Base-by-base conservation (phyloP, 1,284 basidiomycete genomes). In the Paramarasmius palmivorus region DNA sequence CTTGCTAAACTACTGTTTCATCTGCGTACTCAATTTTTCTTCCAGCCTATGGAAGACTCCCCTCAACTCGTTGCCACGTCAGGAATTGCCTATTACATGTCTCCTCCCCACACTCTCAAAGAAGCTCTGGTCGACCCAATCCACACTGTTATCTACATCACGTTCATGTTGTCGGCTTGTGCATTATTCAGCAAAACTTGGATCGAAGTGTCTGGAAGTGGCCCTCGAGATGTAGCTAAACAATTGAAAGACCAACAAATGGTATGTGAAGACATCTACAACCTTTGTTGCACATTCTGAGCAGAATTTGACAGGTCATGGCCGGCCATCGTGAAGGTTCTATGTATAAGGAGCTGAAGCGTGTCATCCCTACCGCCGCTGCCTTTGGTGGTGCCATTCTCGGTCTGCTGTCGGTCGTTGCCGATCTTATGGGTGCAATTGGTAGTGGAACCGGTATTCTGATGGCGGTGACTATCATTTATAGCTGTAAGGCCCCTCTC, bases 111-210 rank as follows among this genome's bases (percentile, higher is more conserved):
- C 71, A 96, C 91, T 20, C 80, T 98, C 68, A 89, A 83, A 62
- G 89, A 90, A 55, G 92, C 92, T 7, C 75, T 98, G 55, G 74
- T 90, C 50, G 96, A 99, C 72, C 96, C 96, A 3, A 86, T 98
- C 66, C 97, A 99, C 77, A 96, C 93, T 0, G 78, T 84, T 35
- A 77, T 98, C 64, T 98, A 99, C 75, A 88, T 98, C 66, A 75
- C 84, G 5, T 98, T 98, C 75, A 97, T 96, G 73, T 80, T 96
- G 57, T 88, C 90, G 32, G 93, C 94, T 12, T 99, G 96, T 68
- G 96, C 96, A 12, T 79, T 98, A 63, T 98, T 99, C 81, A 95
- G 92, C 70, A 98, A 98, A 82, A 97, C 96, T 4, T 99, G 96
- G 96, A 98, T 99, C 65, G 96, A 98, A 67, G 94, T 98, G 36